Base-by-base conservation (phyloP, 164 flowering plant species). In the Tetracentron sinense region DNA sequence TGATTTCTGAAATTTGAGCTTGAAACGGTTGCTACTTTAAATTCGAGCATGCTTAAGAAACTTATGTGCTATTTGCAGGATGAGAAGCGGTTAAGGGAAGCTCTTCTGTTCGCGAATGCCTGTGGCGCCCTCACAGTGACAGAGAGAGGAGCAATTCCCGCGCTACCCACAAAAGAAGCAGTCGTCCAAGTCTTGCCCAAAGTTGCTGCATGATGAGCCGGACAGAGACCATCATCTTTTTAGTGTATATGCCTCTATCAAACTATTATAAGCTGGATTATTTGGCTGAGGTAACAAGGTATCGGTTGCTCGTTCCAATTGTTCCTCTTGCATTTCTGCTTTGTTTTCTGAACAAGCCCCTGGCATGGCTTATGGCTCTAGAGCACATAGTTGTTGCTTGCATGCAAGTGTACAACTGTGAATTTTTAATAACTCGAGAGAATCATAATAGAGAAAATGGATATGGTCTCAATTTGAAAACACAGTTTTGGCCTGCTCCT, bases 81-180 rank as follows among this genome's bases (percentile, higher is more conserved):
- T 59, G 97, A 90, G 75, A 70, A 81, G 64, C 66, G 72, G 58
- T 61, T 90, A 62, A 82, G 83, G 70, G 89, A 85, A 59, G 94
- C 92, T 38, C 79, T 93, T 48, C 61, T 63, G 6, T 93, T 90
- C 68, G 98, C 98, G 29, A 93, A 90, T 77, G 94, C 75, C 17
- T 90, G 97, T 62, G 97, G 96, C n/a, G 96, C 96, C 55, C 58
- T 93, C 42, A 89, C 97, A 1, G 92, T 87, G 26, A 87, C 82
- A 28, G 77, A 75, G 66, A 84, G 83, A 77, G 98, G 98, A 62
- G 98, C 82, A 1, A 81, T 85, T 70, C 83, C 83, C 42, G 79
- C 82, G 17, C 47, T 85, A 15, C 87, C 85, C 21, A 81, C 85
- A 27, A 81, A 72, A 70, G 80, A 88, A 33, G 82, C 80, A 31